Base-by-base conservation (phyloP, 495 filamentous ascomycete genomes). In the Trichocladium uniseriatum region DNA sequence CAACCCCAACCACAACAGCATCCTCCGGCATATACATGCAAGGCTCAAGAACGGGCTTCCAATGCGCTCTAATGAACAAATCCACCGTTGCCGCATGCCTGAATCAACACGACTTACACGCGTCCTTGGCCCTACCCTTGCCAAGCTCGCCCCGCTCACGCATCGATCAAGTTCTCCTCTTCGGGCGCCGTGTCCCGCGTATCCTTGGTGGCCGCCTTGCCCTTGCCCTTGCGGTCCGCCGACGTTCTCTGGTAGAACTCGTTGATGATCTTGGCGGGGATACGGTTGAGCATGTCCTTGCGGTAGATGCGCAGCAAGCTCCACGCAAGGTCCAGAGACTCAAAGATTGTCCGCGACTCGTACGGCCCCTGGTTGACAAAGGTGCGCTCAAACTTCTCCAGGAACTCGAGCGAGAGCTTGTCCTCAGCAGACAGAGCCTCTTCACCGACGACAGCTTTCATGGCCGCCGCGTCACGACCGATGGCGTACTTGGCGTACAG, bases 401-500 rank as follows among this genome's bases (percentile, higher is more conserved):
- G 74, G 77, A 99, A 98, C 68, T 99, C 92, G 9, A 99, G 79
- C 13, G 89, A 94, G 39, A 97, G 80, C 73, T 95, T 97, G 73
- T 99, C 92, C 73, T 99, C 92, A 39, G 86, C 77, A 20, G 86
- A 92, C 45, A 99, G 72, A 32, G 92, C 92, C 65, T 99, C 92
- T 67, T 99, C 92, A 65, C 92, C 92, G 50, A 99, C 94, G 64
- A 99, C 92, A 45, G 92, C 92, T 74, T 99, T 99, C 92, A 99
- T 99, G 66, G 88, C 82, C 36, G 92, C 94, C 32, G 91, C 92
- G 64, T 99, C 92, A 73, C 89, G 87, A 64, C 92, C 92, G 62
- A 99, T 97, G 67, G 92, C 92, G 68, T 99, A 99, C 73, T 99
- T 99, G 66, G 92, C 92, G 69, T 99, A 99, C 50, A 99, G 80